Evolutionary conservation across 2,329 filamentous ascomycete species (phyloP).

Genomic region (Aureobasidium vineae): DNA sequence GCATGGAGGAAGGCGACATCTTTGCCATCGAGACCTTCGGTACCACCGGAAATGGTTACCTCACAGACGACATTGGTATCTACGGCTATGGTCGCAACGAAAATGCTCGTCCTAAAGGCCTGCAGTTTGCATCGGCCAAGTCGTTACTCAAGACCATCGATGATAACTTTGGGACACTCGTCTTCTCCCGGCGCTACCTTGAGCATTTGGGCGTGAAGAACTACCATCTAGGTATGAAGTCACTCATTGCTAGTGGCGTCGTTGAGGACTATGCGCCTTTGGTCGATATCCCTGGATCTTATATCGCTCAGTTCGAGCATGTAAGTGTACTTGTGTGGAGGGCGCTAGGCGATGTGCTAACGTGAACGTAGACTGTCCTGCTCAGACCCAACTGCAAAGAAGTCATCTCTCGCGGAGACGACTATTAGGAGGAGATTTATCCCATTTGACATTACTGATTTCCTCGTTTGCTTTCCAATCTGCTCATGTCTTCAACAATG

Average conservation of each 20-base stretch:
- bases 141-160: slow-evolving; percentile 83
- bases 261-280: slow-evolving; percentile 89
- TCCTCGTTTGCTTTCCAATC: not conserved
- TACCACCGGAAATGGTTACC: slow-evolving; percentile 84
- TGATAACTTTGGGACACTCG: slow-evolving; percentile 93
- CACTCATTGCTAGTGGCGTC: slow-evolving; percentile 75
- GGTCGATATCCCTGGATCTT: slow-evolving; percentile 89
- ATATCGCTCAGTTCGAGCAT: slow-evolving; percentile 93
- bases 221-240: slow-evolving; percentile 89
- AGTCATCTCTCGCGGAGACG: slow-evolving; percentile 43
- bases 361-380: slow-evolving; percentile 49
- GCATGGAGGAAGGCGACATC: slow-evolving; percentile 96
- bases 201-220: slow-evolving; percentile 94
- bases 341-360: not conserved
- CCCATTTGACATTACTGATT: not conserved
- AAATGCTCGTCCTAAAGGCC: slow-evolving; percentile 71
- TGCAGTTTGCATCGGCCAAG: slow-evolving; percentile 79
- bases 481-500: not conserved
- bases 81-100: slow-evolving; percentile 80
- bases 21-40: slow-evolving; percentile 97
- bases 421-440: slow-evolving; percentile 47
- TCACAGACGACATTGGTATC: slow-evolving; percentile 74
- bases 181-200: slow-evolving; percentile 86
- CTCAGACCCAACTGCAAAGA: slow-evolving; percentile 43
- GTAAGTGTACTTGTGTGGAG: slow-evolving; percentile 54